Evolutionary conservation across 1,284 basidiomycete species (phyloP), one percentile per base, ranked within the genome.

Genomic region (Ganoderma lingzhi): DNA sequence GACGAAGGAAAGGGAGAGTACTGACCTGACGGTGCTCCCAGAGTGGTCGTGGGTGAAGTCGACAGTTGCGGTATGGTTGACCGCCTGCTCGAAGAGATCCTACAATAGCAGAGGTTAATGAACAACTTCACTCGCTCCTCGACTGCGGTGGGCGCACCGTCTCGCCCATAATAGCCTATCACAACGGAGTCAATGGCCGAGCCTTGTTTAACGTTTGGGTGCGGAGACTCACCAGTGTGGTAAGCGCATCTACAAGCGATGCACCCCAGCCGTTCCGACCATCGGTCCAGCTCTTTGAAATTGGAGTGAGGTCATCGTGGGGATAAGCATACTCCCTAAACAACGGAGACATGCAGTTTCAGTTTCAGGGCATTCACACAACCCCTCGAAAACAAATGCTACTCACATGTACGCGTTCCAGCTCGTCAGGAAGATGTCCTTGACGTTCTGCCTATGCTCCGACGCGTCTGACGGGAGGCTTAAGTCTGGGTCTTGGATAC

Each of bases 231-330:
- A 90, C 89, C 86, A 92, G 86, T 0, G 92, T 92, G 58, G 80
- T 79, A 82, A 93, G 79, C 0, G 86, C 88, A 74, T 93, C 91
- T 12, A 88, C 84, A 59, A 92, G 88, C 17, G 87, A 82, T 23
- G 91, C 90, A 35, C 90, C 91, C 90, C 90, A 93, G 17, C 91
- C 91, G 76, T 91, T 90, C 23, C 86, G 85, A 45, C 79, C 82
- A 74, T 93, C 89, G 9, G 77, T 78, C 71, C 83, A 88, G 2
- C 83, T 80, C 75, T 84, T 72, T 23, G 81, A 84, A 10, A 90
- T 73, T 0, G 90, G 91, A 6, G 81, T 80, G 23, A 93, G 78
- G 67, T 91, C 87, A 67, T 93, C 91, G 72, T 91, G 88, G 4
- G 88, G 87, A 76, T 84, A 90, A 0, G 91, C 90, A 70, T 86